These are phyloP conservation scores for Geoglossum glabrum DNA, from an alignment of 495 filamentous ascomycete genomes.

Conservation along the genomic window DNA sequence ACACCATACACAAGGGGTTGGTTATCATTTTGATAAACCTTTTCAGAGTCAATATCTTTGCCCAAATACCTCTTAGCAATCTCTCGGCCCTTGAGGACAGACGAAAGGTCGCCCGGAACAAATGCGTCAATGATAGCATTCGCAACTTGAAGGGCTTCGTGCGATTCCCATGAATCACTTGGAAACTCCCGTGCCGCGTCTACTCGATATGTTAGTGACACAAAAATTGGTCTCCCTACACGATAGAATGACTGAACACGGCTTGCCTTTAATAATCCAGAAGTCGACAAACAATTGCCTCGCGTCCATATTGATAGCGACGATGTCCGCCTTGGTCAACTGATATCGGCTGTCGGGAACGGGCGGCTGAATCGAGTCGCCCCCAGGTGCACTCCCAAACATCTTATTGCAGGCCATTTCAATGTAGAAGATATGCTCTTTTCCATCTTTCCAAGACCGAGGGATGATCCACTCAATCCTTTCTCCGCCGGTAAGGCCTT, in stretches of 20 bases:
- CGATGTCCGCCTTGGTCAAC: slow-evolving; percentile 62
- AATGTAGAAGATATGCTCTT: slow-evolving; percentile 75
- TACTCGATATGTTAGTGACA: background rate
- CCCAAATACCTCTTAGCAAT: slow-evolving; percentile 73
- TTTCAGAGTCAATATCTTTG: slow-evolving; percentile 52
- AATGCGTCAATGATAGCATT: slow-evolving; percentile 83
- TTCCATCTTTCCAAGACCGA: slow-evolving; percentile 55
- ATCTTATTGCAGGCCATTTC: slow-evolving; percentile 98
- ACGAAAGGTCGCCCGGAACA: slow-evolving; percentile 54
- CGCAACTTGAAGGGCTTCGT: slow-evolving; percentile 61
- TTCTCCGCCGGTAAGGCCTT: slow-evolving; percentile 84
- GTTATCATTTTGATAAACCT: slow-evolving; percentile 62
- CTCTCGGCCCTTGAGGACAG: slow-evolving; percentile 55
- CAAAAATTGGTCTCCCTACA: background rate
- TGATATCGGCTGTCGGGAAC: slow-evolving; percentile 60
- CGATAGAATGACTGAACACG: background rate
- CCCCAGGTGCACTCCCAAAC: slow-evolving; percentile 82
- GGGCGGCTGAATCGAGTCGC: slow-evolving; percentile 77
- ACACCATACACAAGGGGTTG: slow-evolving; percentile 66
- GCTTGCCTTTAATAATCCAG: slow-evolving; percentile 62
- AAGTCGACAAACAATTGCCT: slow-evolving; percentile 72
- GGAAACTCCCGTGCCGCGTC: slow-evolving; percentile 21
- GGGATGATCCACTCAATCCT: slow-evolving; percentile 80
- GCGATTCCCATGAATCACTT: slow-evolving; percentile 37
- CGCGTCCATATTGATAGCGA: slow-evolving; percentile 72